Evolutionary conservation across 177 flowering plant species (phyloP).

Genomic region (Vitis hybrid): DNA sequence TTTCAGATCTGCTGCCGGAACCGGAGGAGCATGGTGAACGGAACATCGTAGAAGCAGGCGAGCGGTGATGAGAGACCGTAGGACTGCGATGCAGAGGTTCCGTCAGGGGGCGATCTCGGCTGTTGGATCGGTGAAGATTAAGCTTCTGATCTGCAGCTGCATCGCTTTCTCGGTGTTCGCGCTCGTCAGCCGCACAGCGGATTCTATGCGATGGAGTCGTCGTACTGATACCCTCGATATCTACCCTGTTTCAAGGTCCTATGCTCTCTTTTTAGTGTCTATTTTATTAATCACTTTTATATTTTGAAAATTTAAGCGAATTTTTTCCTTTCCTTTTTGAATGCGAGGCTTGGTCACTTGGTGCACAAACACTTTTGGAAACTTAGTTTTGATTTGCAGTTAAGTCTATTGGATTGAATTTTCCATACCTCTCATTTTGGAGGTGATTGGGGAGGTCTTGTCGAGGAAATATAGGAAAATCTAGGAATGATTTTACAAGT

Average conservation of each 20-base stretch:
- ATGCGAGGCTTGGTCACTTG: no score
- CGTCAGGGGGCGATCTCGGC: constrained; percentile 42
- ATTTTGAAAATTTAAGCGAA: no score
- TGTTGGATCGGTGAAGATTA: constrained; percentile 56
- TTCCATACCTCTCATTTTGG: no score
- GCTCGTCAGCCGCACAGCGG: constrained; percentile 41
- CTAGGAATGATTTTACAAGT: no score
- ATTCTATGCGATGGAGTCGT: constrained; percentile 42
- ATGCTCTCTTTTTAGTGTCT: not conserved
- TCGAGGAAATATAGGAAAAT: no score
- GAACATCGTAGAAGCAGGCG: not conserved
- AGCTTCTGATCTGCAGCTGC: constrained; percentile 52
- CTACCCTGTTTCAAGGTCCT: constrained; percentile 34
- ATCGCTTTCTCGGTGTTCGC: constrained; percentile 40
- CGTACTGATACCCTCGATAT: constrained; percentile 16
- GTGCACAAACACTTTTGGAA: no score
- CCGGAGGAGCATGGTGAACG: no score
- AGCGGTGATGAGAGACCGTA: constrained; percentile 45
- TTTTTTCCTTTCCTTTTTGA: no score
- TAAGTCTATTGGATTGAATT: no score
- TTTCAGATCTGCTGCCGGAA: no score
- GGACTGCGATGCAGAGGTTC: constrained; percentile 34
- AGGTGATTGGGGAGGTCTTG: no score
- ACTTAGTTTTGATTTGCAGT: no score
- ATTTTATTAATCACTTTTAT: not conserved